Evolutionary conservation across 805 yeast genomes (phyloP).

Genomic region (Spathaspora gorwiae): DNA sequence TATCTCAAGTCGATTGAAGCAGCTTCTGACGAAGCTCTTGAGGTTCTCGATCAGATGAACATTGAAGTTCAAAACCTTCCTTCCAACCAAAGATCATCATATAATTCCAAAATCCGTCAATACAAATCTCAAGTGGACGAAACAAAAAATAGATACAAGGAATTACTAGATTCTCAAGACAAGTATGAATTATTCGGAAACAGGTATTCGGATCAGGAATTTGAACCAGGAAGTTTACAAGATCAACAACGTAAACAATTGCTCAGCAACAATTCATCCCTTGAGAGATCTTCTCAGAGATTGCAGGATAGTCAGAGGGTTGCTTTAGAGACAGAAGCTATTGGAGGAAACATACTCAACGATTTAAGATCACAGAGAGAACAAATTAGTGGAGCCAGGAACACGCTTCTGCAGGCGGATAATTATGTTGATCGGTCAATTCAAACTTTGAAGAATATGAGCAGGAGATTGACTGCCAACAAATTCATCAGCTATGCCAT

Average conservation of each 20-base stretch:
- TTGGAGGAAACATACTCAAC: slow-evolving; percentile 85
- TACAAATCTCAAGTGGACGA: slow-evolving; percentile 58
- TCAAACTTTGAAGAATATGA: slow-evolving; percentile 84
- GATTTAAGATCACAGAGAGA: slow-evolving; percentile 92
- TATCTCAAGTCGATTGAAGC: slow-evolving; percentile 59
- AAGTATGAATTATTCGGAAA: slow-evolving; percentile 69
- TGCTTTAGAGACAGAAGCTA: slow-evolving; percentile 86
- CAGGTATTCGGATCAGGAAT: slow-evolving; percentile 34
- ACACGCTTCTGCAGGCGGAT: slow-evolving; percentile 85
- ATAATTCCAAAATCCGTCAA: slow-evolving; percentile 72
- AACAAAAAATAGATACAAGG: slow-evolving; percentile 51
- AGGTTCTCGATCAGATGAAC: slow-evolving; percentile 79
- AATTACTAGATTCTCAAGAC: slow-evolving; percentile 64
- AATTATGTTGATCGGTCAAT: slow-evolving; percentile 86
- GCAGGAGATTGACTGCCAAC: slow-evolving; percentile 87
- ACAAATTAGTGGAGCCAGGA: slow-evolving; percentile 81
- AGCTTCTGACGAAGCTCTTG: slow-evolving; percentile 75
- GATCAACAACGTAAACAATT: slow-evolving; percentile 78
- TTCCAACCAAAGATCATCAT: slow-evolving; percentile 63
- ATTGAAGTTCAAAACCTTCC: slow-evolving; percentile 83
- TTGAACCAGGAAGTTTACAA: slow-evolving; percentile 35
- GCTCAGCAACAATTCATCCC: slow-evolving; percentile 68
- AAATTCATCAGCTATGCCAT: slow-evolving; percentile 87
- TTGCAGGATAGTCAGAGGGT: slow-evolving; percentile 82
- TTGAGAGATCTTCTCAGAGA: slow-evolving; percentile 80